A percentile compares a stretch with the other conserved stretches of the same genome.
Evolutionary conservation across 352 stramenopile species (phyloP).

Genomic region (Globisporangium nagaii): DNA sequence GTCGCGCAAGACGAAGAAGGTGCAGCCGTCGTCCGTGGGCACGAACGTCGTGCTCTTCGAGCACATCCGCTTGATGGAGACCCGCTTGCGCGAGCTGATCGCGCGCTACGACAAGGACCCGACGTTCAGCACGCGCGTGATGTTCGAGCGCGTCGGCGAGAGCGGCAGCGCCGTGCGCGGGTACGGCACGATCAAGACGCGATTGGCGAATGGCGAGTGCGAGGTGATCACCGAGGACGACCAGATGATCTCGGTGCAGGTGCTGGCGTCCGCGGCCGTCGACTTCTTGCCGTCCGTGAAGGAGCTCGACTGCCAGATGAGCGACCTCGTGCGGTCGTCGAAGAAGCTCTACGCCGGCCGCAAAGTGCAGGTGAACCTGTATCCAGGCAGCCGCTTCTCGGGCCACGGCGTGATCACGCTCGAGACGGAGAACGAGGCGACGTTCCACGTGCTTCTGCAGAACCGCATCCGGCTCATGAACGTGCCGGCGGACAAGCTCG

Average conservation of each 20-base stretch:
- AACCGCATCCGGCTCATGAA: constrained; percentile 71
- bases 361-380: constrained; percentile 69
- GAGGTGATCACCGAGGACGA: constrained; percentile 60
- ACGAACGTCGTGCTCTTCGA: constrained; percentile 20
- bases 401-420: constrained; percentile 55
- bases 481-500: constrained; percentile 56
- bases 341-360: constrained; percentile 55
- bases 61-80: constrained; percentile 29
- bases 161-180: constrained; percentile 28
- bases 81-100: constrained; percentile 11
- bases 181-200: constrained; percentile 58
- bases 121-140: constrained; percentile 31
- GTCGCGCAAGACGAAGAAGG: constrained; percentile 60
- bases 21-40: constrained; percentile 33
- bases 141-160: constrained; percentile 37
- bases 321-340: constrained; percentile 31
- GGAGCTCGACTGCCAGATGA: constrained; percentile 51
- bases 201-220: constrained; percentile 32
- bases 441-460: constrained; percentile 57
- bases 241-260: constrained; percentile 51
- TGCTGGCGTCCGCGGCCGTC: constrained; percentile 33
- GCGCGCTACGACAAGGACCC: constrained; percentile 7
- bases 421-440: constrained; percentile 25
- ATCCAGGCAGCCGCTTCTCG: constrained; percentile 63
- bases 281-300: constrained; percentile 53